Conservation (phyloP, 2,329 filamentous ascomycete species). For the Alternaria postmessia region DNA sequence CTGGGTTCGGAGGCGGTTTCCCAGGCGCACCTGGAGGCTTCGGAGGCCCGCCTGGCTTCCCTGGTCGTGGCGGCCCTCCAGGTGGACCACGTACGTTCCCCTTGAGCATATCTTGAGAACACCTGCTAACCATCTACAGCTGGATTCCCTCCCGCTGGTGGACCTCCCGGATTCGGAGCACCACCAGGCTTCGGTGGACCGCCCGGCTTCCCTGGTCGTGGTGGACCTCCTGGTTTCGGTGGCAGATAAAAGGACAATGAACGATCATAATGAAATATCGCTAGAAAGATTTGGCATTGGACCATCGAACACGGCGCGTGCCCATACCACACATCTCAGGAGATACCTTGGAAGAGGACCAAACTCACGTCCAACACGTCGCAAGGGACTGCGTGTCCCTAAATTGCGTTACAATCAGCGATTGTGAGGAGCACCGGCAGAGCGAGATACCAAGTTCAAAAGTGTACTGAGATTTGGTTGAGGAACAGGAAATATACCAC, state of each 20-base stretch:
- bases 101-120: background rate
- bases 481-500: constrained; percentile 17
- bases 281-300: constrained; percentile 8
- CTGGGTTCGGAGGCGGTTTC: constrained; percentile 61
- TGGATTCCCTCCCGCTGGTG: constrained; percentile 58
- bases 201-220: constrained; percentile 34
- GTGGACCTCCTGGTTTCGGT: constrained; percentile 39
- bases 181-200: constrained; percentile 39
- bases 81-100: constrained; percentile 47
- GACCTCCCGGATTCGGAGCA: constrained; percentile 56
- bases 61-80: constrained; percentile 50
- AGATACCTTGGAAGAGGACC: constrained; percentile 7
- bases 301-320: constrained; percentile 4
- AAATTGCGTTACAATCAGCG: constrained; percentile 1
- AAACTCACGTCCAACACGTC: constrained; percentile 5
- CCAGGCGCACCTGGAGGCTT: constrained; percentile 50
- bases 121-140: constrained; percentile 38
- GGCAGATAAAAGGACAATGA: constrained; percentile 30
- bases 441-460: constrained; percentile 9
- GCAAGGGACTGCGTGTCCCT: background rate
- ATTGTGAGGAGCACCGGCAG: constrained; percentile 4
- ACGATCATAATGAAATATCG: constrained; percentile 1
- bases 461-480: constrained; percentile 10
- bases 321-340: constrained; percentile 5
- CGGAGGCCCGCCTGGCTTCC: constrained; percentile 46